A percentile compares a stretch with the other conserved stretches of the same genome.
Conservation (phyloP, 371 early-diverging fungal species). For the Apophysomyces variabilis region DNA sequence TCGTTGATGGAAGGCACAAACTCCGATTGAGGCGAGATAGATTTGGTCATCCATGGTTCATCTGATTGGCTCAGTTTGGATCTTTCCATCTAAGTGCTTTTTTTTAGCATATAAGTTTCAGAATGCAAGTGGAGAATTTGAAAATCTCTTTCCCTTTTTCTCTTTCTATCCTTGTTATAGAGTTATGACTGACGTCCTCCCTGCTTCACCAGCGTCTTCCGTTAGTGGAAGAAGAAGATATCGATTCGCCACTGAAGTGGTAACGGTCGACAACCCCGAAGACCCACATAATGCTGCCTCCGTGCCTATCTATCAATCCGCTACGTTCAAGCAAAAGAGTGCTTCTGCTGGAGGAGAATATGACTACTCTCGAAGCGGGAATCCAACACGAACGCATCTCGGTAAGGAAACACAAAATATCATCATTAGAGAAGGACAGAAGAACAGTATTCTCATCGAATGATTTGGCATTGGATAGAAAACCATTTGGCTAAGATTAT, state of each 20-base stretch:
- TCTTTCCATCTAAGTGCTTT: constrained; percentile 1
- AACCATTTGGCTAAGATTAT: constrained; percentile 87
- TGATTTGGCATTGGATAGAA: constrained; percentile 48
- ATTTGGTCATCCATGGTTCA: constrained; percentile 6
- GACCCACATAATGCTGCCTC: constrained; percentile 93
- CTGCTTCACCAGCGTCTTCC: constrained; percentile 45
- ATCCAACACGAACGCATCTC: constrained; percentile 87
- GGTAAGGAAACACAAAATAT: constrained; percentile 49
- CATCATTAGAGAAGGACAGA: too few species aligned
- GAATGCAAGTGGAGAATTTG: not conserved
- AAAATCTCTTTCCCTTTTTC: constrained; percentile 14
- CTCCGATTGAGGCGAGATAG: too few species aligned
- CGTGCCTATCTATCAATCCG: constrained; percentile 95
- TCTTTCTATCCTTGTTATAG: constrained; percentile 7
- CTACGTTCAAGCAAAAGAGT: constrained; percentile 91
- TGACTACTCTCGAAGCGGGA: constrained; percentile 91
- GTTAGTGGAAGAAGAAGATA: constrained; percentile 59
- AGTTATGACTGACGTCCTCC: constrained; percentile 31
- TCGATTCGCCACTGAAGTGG: constrained; percentile 88
- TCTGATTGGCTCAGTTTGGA: not conserved
- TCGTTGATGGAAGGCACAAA: too few species aligned
- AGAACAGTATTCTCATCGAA: not conserved
- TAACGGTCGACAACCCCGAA: constrained; percentile 76
- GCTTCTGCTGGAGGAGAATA: constrained; percentile 87
- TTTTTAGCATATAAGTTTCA: not conserved